phyloP scores from a whole-genome alignment of 441 rosid species.

The Adansonia madagascariensis region DNA sequence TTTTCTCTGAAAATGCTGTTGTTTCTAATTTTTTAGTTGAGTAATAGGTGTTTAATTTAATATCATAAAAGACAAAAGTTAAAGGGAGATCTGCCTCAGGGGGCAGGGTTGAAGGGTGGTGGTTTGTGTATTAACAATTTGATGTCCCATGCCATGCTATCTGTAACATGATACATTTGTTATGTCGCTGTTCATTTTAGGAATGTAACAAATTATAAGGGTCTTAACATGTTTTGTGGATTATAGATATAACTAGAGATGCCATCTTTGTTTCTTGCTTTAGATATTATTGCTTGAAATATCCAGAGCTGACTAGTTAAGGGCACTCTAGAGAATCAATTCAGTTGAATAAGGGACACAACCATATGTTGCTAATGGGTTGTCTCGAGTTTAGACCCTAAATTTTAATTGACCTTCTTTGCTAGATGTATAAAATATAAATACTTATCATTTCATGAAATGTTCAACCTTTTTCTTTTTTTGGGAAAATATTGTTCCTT shows the following conservation, averaged over 20 bases:
- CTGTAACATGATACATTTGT: background rate
- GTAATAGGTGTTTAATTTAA: background rate
- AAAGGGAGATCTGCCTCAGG: background rate
- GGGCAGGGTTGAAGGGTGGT: background rate
- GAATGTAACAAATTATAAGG: background rate
- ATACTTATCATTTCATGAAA: background rate
- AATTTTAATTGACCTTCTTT: background rate
- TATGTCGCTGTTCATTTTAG: background rate
- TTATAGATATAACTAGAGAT: background rate
- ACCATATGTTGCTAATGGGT: background rate
- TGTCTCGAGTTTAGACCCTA: background rate
- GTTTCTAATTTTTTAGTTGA: background rate
- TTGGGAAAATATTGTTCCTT: background rate
- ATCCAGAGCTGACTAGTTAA: background rate
- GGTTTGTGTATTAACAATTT: background rate
- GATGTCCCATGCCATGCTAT: background rate
- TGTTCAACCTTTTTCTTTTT: background rate
- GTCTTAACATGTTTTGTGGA: background rate
- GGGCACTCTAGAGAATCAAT: background rate
- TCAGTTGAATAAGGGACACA: conserved; percentile 1
- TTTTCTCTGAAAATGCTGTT: background rate
- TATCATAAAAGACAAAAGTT: background rate
- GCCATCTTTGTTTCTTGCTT: background rate
- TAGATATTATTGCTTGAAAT: background rate
- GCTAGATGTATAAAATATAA: background rate